Conservation (phyloP, 2,329 filamentous ascomycete species). For the Colletotrichum agaves region DNA sequence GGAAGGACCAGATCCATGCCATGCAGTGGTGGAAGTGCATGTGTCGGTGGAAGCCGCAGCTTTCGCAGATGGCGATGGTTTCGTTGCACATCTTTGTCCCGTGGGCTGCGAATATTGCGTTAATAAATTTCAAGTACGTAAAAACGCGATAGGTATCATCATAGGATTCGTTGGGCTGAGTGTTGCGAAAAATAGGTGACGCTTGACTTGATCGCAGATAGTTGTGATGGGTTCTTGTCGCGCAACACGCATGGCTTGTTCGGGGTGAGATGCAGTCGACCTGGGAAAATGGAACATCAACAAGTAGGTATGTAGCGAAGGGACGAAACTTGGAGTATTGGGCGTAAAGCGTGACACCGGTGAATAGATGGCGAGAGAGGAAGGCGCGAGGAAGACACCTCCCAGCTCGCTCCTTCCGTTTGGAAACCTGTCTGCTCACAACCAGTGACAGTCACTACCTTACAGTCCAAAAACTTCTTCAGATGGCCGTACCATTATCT, state of each 20-base stretch:
- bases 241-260: no score
- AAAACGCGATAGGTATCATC: no score
- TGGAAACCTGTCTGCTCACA: neutral
- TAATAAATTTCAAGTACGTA: no score
- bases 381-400: neutral
- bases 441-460: neutral
- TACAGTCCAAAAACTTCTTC: neutral
- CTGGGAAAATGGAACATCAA: no score
- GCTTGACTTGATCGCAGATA: no score
- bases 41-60: constrained; percentile 36
- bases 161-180: no score
- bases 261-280: no score
- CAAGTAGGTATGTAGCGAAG: no score
- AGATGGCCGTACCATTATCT: neutral
- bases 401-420: neutral
- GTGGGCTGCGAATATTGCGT: neutral
- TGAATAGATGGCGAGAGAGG: neutral
- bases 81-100: constrained; percentile 37
- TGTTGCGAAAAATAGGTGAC: no score
- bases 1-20: constrained; percentile 21
- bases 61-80: constrained; percentile 34
- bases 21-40: constrained; percentile 37
- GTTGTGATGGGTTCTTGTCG: no score
- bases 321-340: no score
- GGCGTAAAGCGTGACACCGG: neutral